phyloP scores from a whole-genome alignment of 805 yeast species.

The Wickerhamiella alocasiicola region DNA sequence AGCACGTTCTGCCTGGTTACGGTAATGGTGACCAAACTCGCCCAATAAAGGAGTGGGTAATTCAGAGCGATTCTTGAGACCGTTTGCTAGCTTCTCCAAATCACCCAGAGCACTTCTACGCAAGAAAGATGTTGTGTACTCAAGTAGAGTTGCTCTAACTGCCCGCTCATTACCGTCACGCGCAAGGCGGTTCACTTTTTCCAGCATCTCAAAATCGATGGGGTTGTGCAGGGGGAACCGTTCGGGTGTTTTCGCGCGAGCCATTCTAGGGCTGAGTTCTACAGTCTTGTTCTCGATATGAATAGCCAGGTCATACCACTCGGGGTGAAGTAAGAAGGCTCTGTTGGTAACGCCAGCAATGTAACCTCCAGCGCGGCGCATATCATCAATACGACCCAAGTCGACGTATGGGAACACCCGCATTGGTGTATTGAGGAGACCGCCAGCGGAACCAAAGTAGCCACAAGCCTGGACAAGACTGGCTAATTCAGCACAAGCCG shows the following conservation, averaged over 20 bases:
- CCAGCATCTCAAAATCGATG: slow-evolving; percentile 5
- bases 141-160: slow-evolving; percentile 7
- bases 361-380: slow-evolving; percentile 37
- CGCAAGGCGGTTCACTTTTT: neutral
- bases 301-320: slow-evolving; percentile 43
- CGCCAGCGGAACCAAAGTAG: slow-evolving; percentile 42
- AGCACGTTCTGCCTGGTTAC: slow-evolving; percentile 19
- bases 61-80: slow-evolving; percentile 3
- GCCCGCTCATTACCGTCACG: slow-evolving; percentile 11
- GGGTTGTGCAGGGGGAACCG: slow-evolving; percentile 10
- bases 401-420: slow-evolving; percentile 46
- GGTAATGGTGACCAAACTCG: slow-evolving; percentile 27
- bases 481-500: slow-evolving; percentile 39
- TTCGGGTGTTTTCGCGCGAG: slow-evolving; percentile 10
- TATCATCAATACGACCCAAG: slow-evolving; percentile 40
- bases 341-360: slow-evolving; percentile 53
- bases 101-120: slow-evolving; percentile 10
- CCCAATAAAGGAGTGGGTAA: slow-evolving; percentile 14
- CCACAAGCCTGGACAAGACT: slow-evolving; percentile 39
- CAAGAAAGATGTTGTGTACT: slow-evolving; percentile 5
- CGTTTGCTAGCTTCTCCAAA: slow-evolving; percentile 9
- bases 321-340: slow-evolving; percentile 41
- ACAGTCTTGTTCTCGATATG: slow-evolving; percentile 36
- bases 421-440: slow-evolving; percentile 36
- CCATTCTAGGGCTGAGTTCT: slow-evolving; percentile 21